Percentiles rank a stretch among this genome's conserved stretches.
Conservation (phyloP, 345 rosid species). For the rapeseed (Brassica napus) region DNA sequence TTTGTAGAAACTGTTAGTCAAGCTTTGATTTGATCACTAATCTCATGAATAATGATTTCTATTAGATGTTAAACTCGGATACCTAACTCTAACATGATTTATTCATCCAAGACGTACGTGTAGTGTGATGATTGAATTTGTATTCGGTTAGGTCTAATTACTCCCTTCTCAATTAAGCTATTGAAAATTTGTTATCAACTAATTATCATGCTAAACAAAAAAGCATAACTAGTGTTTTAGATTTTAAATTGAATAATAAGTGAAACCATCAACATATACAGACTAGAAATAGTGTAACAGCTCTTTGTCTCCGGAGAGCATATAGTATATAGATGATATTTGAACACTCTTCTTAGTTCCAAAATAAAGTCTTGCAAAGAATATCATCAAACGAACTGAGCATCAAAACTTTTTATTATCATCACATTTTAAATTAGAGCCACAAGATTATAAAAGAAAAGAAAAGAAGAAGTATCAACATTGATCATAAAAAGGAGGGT, state of each 20-base stretch:
- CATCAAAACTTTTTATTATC: constrained; percentile 5
- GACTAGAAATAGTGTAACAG: not conserved
- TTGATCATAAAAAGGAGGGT: constrained; percentile 24
- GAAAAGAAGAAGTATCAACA: constrained; percentile 11
- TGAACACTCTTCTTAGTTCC: not conserved
- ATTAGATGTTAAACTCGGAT: not conserved
- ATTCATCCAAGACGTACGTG: not conserved
- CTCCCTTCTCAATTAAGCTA: not conserved
- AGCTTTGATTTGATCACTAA: not conserved
- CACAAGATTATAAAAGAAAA: constrained; percentile 12
- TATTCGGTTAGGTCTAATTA: not conserved
- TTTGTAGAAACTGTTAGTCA: not conserved
- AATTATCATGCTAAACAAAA: not conserved
- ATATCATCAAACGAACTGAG: constrained; percentile 14
- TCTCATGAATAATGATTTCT: not conserved
- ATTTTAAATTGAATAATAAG: not conserved
- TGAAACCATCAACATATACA: constrained; percentile 1
- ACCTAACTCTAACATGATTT: not conserved
- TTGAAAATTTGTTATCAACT: not conserved
- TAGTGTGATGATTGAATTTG: not conserved
- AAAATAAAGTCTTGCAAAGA: constrained; percentile 15
- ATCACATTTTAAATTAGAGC: constrained; percentile 8
- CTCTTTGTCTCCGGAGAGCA: not conserved
- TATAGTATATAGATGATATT: constrained; percentile 2
- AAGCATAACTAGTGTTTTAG: not conserved